Percentiles rank a stretch among this genome's conserved stretches.
phyloP scores from a whole-genome alignment of 805 yeast genomes.

The Wickerhamomyces queroliae region DNA sequence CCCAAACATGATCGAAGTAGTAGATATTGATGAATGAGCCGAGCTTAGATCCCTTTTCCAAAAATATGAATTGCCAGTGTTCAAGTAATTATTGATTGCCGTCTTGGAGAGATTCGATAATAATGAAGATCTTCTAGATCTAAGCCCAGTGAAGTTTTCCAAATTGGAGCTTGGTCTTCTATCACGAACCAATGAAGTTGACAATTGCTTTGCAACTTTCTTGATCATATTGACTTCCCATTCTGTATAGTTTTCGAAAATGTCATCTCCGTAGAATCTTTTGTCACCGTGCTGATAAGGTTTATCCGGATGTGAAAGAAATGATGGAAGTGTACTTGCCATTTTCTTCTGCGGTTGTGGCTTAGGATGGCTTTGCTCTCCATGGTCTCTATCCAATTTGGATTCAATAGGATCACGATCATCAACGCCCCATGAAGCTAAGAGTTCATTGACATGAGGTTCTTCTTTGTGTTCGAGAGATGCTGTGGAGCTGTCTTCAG shows the following conservation, averaged over 20 bases:
- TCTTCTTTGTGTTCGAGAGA: slow-evolving; percentile 1
- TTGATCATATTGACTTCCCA: slow-evolving; percentile 21
- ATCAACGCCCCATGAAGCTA: slow-evolving; percentile 31
- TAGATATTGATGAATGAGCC: slow-evolving; percentile 20
- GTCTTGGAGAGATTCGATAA: slow-evolving; percentile 15
- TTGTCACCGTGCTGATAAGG: slow-evolving; percentile 2
- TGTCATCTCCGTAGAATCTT: slow-evolving; percentile 23
- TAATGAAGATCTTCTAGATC: slow-evolving; percentile 15
- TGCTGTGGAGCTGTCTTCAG: not conserved
- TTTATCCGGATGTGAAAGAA: too few species aligned
- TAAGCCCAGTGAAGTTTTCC: not conserved
- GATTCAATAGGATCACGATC: slow-evolving; percentile 12
- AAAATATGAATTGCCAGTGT: slow-evolving; percentile 11
- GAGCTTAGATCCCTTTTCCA: slow-evolving; percentile 22
- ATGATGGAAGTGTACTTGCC: too few species aligned
- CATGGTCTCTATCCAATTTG: not conserved
- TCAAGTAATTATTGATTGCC: slow-evolving; percentile 12
- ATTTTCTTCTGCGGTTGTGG: too few species aligned
- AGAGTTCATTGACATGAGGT: slow-evolving; percentile 15
- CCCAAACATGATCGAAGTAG: slow-evolving; percentile 21
- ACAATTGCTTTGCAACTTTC: slow-evolving; percentile 18
- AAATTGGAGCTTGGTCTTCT: not conserved
- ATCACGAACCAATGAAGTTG: slow-evolving; percentile 16
- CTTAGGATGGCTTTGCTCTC: not conserved
- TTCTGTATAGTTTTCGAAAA: slow-evolving; percentile 12